Conservation (phyloP, 1,284 basidiomycete species). For the Xerocomus amazonicus region DNA sequence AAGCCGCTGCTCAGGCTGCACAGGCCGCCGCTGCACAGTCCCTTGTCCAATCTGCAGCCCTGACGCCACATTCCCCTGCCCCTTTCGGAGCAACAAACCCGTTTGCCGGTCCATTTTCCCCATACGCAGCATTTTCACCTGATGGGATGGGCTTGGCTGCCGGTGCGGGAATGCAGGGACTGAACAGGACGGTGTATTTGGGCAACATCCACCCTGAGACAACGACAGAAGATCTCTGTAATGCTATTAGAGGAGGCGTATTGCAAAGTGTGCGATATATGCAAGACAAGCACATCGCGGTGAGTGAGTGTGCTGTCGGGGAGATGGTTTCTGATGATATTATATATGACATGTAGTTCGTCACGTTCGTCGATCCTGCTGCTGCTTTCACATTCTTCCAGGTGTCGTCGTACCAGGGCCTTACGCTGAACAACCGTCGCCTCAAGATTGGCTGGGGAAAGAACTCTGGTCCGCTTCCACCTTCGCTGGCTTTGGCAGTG, state of each 20-base stretch:
- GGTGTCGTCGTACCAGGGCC: constrained; percentile 80
- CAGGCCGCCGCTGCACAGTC: constrained; percentile 81
- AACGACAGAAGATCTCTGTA: constrained; percentile 88
- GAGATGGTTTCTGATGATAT: constrained; percentile 3
- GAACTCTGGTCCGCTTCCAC: constrained; percentile 80
- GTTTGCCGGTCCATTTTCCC: constrained; percentile 45
- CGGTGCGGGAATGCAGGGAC: constrained; percentile 42
- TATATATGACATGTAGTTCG: constrained; percentile 52
- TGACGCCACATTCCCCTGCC: constrained; percentile 27
- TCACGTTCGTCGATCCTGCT: constrained; percentile 86
- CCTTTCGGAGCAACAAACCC: constrained; percentile 24
- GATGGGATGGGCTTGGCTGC: constrained; percentile 45
- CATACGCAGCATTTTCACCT: constrained; percentile 58
- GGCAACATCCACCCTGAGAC: constrained; percentile 95
- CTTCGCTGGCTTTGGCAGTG: constrained; percentile 80
- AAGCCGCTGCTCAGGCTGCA: constrained; percentile 76
- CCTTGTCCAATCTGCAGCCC: constrained; percentile 56
- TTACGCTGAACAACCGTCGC: constrained; percentile 86
- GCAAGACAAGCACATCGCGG: constrained; percentile 92
- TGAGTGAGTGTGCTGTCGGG: constrained; percentile 35
- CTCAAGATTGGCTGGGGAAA: constrained; percentile 96
- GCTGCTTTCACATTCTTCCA: constrained; percentile 91
- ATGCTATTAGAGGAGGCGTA: constrained; percentile 88
- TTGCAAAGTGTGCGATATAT: constrained; percentile 88
- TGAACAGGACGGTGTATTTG: constrained; percentile 89